Conservation (phyloP, 805 yeast genomes). For the Soucietia sequanensis region DNA sequence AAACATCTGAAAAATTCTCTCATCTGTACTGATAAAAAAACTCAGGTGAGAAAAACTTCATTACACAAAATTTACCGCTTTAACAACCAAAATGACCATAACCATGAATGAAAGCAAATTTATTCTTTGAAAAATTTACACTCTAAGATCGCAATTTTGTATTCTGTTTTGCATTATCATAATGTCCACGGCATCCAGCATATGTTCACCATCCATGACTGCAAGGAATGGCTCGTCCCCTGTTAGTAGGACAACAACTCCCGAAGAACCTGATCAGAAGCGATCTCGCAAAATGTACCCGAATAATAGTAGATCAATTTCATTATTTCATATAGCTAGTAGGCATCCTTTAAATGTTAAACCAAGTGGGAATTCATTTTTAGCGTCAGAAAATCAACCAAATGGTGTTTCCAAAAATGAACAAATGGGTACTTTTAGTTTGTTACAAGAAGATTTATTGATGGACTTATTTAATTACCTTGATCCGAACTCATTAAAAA, state of each 20-base stretch:
- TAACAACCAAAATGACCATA: no score
- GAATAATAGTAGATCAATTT: constrained; percentile 9
- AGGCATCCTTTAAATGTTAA: constrained; percentile 72
- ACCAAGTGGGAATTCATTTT: constrained; percentile 69
- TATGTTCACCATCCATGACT: no score
- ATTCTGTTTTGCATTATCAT: no score
- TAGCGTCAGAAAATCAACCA: constrained; percentile 22
- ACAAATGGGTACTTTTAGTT: constrained; percentile 54
- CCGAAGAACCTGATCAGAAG: constrained; percentile 1
- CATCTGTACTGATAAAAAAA: no score
- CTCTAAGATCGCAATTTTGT: constrained; percentile 4
- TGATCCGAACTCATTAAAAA: constrained; percentile 48
- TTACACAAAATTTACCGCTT: no score
- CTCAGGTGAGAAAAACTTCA: no score
- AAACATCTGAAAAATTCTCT: no score
- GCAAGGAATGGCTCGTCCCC: neutral
- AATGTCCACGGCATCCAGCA: no score
- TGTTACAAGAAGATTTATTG: constrained; percentile 63
- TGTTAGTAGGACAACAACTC: neutral
- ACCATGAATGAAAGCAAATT: no score
- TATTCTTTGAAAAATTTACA: no score
- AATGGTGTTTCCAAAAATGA: constrained; percentile 14
- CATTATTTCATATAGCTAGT: constrained; percentile 26
- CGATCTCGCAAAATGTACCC: constrained; percentile 9
- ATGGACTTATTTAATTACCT: constrained; percentile 52